Percentiles rank a stretch among this genome's conserved stretches.
Evolutionary conservation across 306 rosid genomes (phyloP).

Genomic region (Gleditsia sinensis): DNA sequence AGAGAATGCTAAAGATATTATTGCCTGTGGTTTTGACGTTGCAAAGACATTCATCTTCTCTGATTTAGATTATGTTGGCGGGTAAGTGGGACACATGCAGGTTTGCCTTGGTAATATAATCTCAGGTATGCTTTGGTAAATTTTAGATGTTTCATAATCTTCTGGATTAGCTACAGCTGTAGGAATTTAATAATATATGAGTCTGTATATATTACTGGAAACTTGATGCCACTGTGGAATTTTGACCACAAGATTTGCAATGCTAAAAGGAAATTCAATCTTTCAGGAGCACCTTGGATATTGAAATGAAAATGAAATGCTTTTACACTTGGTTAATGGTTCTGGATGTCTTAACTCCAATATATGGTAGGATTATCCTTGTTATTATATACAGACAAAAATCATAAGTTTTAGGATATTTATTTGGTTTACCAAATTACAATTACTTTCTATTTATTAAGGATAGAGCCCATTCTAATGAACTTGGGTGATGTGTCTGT

Average conservation of each 20-base stretch:
- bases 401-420: neutral
- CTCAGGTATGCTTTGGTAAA: slow-evolving; percentile 11
- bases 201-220: neutral
- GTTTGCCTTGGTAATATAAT: slow-evolving; percentile 10
- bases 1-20: slow-evolving; percentile 91
- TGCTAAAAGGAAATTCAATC: neutral
- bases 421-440: slow-evolving; percentile 1
- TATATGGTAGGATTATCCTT: neutral
- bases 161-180: neutral
- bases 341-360: neutral
- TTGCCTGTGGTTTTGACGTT: slow-evolving; percentile 96
- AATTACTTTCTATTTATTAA: neutral
- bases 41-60: slow-evolving; percentile 83
- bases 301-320: neutral
- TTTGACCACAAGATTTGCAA: neutral
- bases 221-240: neutral
- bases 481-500: neutral
- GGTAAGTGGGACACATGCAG: slow-evolving; percentile 55
- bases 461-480: neutral
- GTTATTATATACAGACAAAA: neutral
- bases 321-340: neutral
- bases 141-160: slow-evolving; percentile 6
- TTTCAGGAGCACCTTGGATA: neutral
- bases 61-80: slow-evolving; percentile 79
- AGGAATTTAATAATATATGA: neutral